Base-by-base conservation (phyloP, 495 filamentous ascomycete species). In the Jackrogersella minutella region DNA sequence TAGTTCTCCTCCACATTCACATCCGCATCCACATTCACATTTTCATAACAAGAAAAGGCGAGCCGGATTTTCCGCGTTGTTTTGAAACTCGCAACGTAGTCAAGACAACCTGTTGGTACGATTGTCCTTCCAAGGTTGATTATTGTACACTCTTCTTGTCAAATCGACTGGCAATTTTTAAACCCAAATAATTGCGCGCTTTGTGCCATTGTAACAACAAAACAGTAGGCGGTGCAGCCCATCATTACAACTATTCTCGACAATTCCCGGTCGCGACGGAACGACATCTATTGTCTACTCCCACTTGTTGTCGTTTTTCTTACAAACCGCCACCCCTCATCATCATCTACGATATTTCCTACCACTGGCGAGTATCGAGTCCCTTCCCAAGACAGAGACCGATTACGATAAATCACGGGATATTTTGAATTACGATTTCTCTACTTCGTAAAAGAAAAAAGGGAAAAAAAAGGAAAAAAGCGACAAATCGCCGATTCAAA, bases 121-220 rank as follows among this genome's bases (percentile, higher is more conserved):
- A 46, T 54, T 51, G 36, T 16, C 16, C n/a, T n/a, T n/a, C n/a
- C n/a, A n/a, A n/a, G n/a, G n/a, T n/a, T n/a, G n/a, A n/a, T n/a
- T n/a, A n/a, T n/a, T n/a, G n/a, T n/a, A n/a, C n/a, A n/a, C n/a
- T n/a, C n/a, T n/a, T n/a, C n/a, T n/a, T n/a, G n/a, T n/a, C n/a
- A 30, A 52, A 52, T 19, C 30, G 47, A 58, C 65, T 68, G 36
- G 39, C 65, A 69, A 56, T 58, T 52, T 58, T 52, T 57, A 43
- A 31, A 60, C 28, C 26, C 44, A 56, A 52, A 33, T 34, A 61
- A 62, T 57, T 61, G 59, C 59, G 60, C 61, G 66, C 61, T 69
- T 69, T 69, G 66, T 69, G 66, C 53, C 43, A 64, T 69, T 62
- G 65, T 59, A 59, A 61, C 58, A 37, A 64, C 59, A 47, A 54